Base-by-base conservation (phyloP, 495 filamentous ascomycete species). In the Clavariopsis aquatica region DNA sequence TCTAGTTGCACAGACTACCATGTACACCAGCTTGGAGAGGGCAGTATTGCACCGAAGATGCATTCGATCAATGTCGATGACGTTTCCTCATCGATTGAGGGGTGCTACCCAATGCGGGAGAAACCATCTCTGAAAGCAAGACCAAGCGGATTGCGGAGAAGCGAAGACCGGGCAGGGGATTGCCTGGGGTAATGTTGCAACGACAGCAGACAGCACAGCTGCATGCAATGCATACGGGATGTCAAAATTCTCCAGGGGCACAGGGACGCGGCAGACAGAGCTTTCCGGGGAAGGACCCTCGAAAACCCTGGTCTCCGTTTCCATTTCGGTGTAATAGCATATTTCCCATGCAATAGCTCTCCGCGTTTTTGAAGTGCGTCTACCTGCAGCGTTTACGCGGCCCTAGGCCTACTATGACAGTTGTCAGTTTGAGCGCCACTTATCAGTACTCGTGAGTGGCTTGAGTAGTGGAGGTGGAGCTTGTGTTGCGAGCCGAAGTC, bases 201-300 rank as follows among this genome's bases (percentile, higher is more conserved):
- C 62, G 19, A 47, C 56, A 29, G 56, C 63, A 49, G 43, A 60
- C n/a, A 60, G 49, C 57, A 60, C n/a, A 60, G 49, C 57, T 54
- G 56, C 64, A 67, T 67, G 64, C 64, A 62, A 49, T 24, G 58
- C 58, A 66, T 66, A 56, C 64, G 49, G 57, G 12, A 60, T 54
- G 63, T 38, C 56, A 34, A 54, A 15, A 17, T 51, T 49, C 53
- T 28, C 36, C 63, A 66, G 49, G 51, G 20, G 57, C 36, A 51
- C 60, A 61, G 47, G 38, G 56, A 20, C 36, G 36, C 49, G 23
- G 55, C 54, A 45, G 10, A 15, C 8, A 59, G 46, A 38, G 56
- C 55, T 59, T 59, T 60, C 62, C 62, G 62, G 62, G 62, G 62
- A 59, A 47, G 58, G 49, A 29, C 58, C 54, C 19, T 49, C n/a